Percentiles rank a stretch among this genome's conserved stretches.
Evolutionary conservation across 345 rosid genomes (phyloP).

Genomic region (Boechera divaricarpa): DNA sequence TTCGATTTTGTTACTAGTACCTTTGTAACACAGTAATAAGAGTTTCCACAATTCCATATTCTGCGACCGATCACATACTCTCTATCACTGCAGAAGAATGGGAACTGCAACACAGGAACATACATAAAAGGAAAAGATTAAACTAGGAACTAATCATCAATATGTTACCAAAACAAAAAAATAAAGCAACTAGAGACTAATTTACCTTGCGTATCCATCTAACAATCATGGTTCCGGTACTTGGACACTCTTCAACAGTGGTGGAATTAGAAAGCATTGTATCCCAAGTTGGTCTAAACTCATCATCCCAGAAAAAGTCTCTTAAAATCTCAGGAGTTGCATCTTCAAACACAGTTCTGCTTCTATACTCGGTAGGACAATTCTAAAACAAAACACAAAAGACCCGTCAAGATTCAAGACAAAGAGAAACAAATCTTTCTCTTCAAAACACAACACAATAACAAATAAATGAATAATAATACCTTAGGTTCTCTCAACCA

Average conservation of each 20-base stretch:
- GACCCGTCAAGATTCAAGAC: conserved; percentile 13
- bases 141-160: conserved; percentile 8
- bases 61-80: conserved; percentile 86
- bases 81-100: conserved; percentile 84
- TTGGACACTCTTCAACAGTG: conserved; percentile 61
- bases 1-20: not conserved
- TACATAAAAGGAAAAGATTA: not conserved
- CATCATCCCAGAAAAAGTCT: conserved; percentile 90
- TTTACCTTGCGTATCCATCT: conserved; percentile 83
- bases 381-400: conserved; percentile 44
- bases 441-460: conserved; percentile 18
- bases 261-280: conserved; percentile 70
- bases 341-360: conserved; percentile 71
- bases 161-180: not conserved
- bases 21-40: conserved; percentile 84
- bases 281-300: conserved; percentile 75
- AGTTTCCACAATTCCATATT: conserved; percentile 66
- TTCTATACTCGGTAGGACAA: conserved; percentile 78
- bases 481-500: conserved; percentile 81
- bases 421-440: not conserved
- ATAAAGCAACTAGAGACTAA: not conserved
- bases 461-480: not conserved
- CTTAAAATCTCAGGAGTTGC: conserved; percentile 67
- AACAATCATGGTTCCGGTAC: conserved; percentile 76
- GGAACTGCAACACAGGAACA: conserved; percentile 59